phyloP scores from a whole-genome alignment of 495 filamentous ascomycete genomes.

The Aspergillus conjunctus region DNA sequence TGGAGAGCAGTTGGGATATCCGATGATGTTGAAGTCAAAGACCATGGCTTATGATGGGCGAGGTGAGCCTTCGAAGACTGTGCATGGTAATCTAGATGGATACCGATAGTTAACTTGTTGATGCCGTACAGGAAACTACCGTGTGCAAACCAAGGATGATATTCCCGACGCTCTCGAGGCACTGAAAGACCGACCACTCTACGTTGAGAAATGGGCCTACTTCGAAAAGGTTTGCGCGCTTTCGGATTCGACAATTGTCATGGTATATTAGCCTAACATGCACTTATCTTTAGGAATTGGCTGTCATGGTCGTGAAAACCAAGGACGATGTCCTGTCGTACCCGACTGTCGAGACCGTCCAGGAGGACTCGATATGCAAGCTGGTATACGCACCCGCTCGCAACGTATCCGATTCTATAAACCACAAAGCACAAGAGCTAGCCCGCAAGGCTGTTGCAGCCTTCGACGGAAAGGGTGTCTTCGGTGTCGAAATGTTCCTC shows the following conservation, averaged over 20 bases:
- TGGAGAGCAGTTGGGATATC: constrained; percentile 71
- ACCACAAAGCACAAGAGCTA: constrained; percentile 69
- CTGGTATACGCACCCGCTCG: constrained; percentile 86
- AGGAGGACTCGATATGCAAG: constrained; percentile 95
- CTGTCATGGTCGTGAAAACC: constrained; percentile 94
- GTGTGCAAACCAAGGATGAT: constrained; percentile 66
- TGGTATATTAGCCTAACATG: constrained; percentile 6
- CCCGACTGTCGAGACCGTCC: constrained; percentile 90
- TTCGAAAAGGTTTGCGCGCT: constrained; percentile 61
- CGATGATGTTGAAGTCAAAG: constrained; percentile 92
- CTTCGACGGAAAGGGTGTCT: constrained; percentile 88
- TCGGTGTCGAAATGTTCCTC: constrained; percentile 96
- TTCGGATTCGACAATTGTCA: background rate
- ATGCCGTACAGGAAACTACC: constrained; percentile 65
- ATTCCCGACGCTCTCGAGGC: constrained; percentile 67
- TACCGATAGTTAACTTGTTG: background rate
- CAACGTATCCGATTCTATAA: constrained; percentile 60
- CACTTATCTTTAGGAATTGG: constrained; percentile 59
- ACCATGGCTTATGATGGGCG: constrained; percentile 94
- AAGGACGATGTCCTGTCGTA: constrained; percentile 77
- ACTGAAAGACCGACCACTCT: constrained; percentile 71
- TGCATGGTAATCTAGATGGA: background rate
- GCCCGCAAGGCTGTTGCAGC: constrained; percentile 76
- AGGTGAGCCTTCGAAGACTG: constrained; percentile 39
- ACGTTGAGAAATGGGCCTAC: constrained; percentile 88